Evolutionary conservation across 2,329 filamentous ascomycete species (phyloP), one percentile per base, ranked within the genome.

Genomic region (Amauroascus niger): DNA sequence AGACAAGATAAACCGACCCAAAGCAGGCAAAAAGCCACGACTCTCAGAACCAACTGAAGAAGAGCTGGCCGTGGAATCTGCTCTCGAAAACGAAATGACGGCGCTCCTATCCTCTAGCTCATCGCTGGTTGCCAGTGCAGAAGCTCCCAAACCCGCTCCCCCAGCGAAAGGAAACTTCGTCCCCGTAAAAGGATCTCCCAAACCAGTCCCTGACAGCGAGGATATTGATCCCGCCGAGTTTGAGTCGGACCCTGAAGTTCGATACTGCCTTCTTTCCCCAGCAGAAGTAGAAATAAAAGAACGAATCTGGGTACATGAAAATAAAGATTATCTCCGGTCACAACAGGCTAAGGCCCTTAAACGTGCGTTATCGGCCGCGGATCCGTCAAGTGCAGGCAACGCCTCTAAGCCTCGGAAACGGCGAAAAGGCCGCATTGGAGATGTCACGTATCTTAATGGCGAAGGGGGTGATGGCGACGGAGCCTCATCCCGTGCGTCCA

Each of bases 221-320:
- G 81, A 86, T 51, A 84, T 94, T 18, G 81, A 79, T 49, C 86
- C 87, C 54, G 80, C 86, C 54, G 90, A 96, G 64, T 96, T 97
- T 63, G 87, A 84, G 35, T 83, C 94, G 61, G 93, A 98, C 58
- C 85, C 83, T 0, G 93, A 98, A 68, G 88, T 98, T 4, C 74
- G 79, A 55, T 86, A 86, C 62, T 95, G 90, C 64, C 70, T 89
- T 33, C 76, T 97, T 4, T 79, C 78, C 0, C 79, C 83, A 1
- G 79, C 81, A 2, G 90, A 97, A 70, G 80, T 84, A 1, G 79
- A 79, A 32, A 81, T 89, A 64, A 97, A 96, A 68, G 90, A 96
- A 68, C 82, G 83, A 56, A 87, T 97, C 50, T 98, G 93, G 93
- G 83, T 95, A 41, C 90, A 91, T 56, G 84, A 90, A 65, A 97